phyloP scores from a whole-genome alignment of 1,139 yeast species.

The Sugiyamaella japonica region DNA sequence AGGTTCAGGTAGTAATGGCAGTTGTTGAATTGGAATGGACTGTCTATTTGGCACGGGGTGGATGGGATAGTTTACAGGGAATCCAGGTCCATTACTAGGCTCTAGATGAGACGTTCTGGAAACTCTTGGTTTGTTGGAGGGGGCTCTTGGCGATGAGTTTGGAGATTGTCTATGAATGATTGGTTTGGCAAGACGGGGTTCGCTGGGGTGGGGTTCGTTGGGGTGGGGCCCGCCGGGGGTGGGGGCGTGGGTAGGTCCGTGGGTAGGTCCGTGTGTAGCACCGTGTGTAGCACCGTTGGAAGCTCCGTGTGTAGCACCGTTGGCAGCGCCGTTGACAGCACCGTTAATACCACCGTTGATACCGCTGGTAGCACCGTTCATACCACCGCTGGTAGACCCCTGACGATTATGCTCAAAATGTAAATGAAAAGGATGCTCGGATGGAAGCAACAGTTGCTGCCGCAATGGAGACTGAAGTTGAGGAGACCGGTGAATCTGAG shows the following conservation, averaged over 20 bases:
- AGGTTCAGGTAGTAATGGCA: conserved; percentile 36
- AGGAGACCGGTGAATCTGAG: neutral
- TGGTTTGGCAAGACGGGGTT: neutral
- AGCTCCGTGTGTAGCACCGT: no score
- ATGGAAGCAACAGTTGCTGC: neutral
- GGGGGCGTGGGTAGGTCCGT: no score
- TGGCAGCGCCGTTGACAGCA: no score
- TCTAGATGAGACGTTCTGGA: conserved; percentile 11
- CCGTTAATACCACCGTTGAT: no score
- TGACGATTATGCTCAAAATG: neutral
- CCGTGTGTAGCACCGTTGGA: no score
- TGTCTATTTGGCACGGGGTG: conserved; percentile 6
- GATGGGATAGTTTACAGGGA: conserved; percentile 16
- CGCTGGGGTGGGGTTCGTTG: neutral
- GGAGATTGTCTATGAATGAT: conserved; percentile 1
- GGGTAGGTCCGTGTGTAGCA: no score
- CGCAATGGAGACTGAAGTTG: neutral
- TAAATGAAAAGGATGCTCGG: neutral
- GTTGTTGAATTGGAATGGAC: conserved; percentile 32
- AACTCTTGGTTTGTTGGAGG: conserved; percentile 8
- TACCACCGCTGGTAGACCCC: neutral
- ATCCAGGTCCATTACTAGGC: conserved; percentile 8
- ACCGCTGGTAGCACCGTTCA: no score
- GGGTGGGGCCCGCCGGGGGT: neutral
- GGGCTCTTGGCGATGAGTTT: neutral